Conservation (phyloP, 768 basidiomycete species). For the Sporobolomyces roseus region DNA sequence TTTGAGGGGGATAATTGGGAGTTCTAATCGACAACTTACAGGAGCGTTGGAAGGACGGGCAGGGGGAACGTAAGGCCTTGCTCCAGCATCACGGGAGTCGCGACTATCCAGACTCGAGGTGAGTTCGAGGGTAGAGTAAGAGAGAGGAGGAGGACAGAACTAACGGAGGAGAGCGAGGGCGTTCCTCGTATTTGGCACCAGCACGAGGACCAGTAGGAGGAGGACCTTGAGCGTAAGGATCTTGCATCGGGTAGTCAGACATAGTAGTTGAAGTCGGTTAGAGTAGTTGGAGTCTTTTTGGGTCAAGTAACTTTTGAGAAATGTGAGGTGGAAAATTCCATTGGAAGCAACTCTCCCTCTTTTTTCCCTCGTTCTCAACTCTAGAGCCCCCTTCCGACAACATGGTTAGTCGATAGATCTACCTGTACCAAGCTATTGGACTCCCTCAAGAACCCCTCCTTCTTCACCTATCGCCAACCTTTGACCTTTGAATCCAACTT, state of each 20-base stretch:
- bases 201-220: background rate
- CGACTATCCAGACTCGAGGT: background rate
- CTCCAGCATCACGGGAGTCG: background rate
- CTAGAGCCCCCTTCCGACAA: slow-evolving; percentile 22
- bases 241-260: slow-evolving; percentile 12
- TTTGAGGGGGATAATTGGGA: no score
- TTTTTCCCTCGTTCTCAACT: slow-evolving; percentile 1
- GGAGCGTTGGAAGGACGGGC: slow-evolving; percentile 23
- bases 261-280: background rate
- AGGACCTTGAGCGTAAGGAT: background rate
- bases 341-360: background rate
- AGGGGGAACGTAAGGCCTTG: slow-evolving; percentile 11
- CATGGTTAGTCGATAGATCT: slow-evolving; percentile 20
- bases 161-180: slow-evolving; percentile 58
- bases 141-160: background rate
- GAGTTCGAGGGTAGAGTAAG: slow-evolving; percentile 51
- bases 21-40: no score
- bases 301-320: background rate
- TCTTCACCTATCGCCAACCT: no score
- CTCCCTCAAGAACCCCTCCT: no score
- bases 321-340: background rate
- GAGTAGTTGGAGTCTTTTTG: background rate
- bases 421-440: no score
- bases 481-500: no score
- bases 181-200: slow-evolving; percentile 2